Base-by-base conservation (phyloP, 176 grass and related monocot species). In the Chrysopogon serrulatus region DNA sequence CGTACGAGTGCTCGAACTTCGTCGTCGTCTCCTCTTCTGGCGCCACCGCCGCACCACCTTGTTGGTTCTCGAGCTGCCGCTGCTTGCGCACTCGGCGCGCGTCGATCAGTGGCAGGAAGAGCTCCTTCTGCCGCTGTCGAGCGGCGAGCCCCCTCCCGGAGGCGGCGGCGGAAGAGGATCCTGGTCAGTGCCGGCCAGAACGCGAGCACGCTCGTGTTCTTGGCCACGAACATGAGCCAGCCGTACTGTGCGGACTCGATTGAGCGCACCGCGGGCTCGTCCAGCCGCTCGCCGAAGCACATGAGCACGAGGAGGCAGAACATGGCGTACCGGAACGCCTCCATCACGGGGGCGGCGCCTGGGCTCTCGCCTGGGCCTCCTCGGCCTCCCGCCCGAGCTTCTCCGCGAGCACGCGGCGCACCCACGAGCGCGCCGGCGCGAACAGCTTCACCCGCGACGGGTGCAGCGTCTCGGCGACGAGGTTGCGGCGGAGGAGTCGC, bases 251-350 rank as follows among this genome's bases (percentile, higher is more conserved):
- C n/a, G n/a, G n/a, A n/a, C n/a, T n/a, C n/a, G n/a, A 89, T 77
- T 19, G 56, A 65, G 23, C 71, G 41, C 32, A 86, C 56, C 3
- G 74, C 36, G 19, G 65, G 28, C 73, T 89, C 83, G 27, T 86
- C 72, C 11, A 92, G 73, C 2, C 71, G 71, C 83, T 89, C 82
- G 17, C 91, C 80, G 54, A 92, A 92, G 87, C 91, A 92, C 80
- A 90, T 90, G 32, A 79, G 63, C 32, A 81, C 83, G 42, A 92
- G 87, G 6, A 89, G 70, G 66, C 47, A 81, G 67, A 90, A 92
- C 87, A 90, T 87, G 48, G 83, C 16, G 64, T 80, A 90, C 44
- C 78, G 90, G 26, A 92, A 76, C 27, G 39, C 39, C 39, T 40
- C 39, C 39, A 40, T 40, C 7, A 40, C 39, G 4, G n/a, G n/a